Evolutionary conservation across 1,284 basidiomycete genomes (phyloP), one percentile per base, ranked within the genome.

Genomic region (Heterobasidion parviporum): DNA sequence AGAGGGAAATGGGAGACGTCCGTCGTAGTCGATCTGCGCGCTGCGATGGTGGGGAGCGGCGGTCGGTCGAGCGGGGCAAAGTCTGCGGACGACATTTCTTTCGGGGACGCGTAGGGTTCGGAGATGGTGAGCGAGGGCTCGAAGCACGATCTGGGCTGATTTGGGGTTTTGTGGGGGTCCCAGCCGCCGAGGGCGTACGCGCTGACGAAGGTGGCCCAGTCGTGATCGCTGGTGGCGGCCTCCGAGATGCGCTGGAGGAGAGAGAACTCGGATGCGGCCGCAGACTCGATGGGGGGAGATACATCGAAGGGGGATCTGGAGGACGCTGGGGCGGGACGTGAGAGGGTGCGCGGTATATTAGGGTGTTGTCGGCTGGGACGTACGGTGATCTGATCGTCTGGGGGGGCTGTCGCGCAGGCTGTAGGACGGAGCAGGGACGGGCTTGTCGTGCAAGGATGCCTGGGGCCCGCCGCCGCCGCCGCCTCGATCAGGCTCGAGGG

Each of bases 141-240:
- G 7, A 69, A 58, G 50, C 62, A 66, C 26, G 68, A 71, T 54
- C 72, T 70, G 5, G 89, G 91, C 7, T 78, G 83, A 61, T 79
- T 79, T 1, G 91, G 91, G 0, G 82, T 87, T 54, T 78, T 78
- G 61, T 85, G 81, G 1, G 92, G 89, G 66, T 92, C 89, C 86
- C 92, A 94, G 58, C 82, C 76, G 10, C 91, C 91, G 33, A 78
- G 68, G 0, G 89, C 82, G 66, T 94, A 93, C 0, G 87, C 83
- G 44, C 76, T 71, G 56, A 89, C 80, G 67, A 93, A 93, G 0
- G 83, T 82, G 16, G 78, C 75, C 91, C 91, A 93, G 64, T 89
- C 85, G 62, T 79, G 80, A 51, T 79, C 79, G 10, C 71, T 66
- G 44, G 68, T 65, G n/a, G 59, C 46, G 5, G 54, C 52, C 58